These are phyloP conservation scores for Colletotrichum sp. DNA, from an alignment of 2,329 filamentous ascomycete genomes.

Conservation along the genomic window DNA sequence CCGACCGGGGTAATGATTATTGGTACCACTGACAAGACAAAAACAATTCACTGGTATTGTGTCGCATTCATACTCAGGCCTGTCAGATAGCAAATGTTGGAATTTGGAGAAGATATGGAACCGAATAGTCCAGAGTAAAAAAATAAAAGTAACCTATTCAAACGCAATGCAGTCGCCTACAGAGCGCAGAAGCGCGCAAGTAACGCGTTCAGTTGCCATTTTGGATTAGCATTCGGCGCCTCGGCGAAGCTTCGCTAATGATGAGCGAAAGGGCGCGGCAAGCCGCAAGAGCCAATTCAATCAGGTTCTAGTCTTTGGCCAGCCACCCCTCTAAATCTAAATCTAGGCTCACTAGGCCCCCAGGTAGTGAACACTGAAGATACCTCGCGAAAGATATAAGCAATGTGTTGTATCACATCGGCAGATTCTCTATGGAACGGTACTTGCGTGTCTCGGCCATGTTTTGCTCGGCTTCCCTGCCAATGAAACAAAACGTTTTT, in stretches of 20 bases:
- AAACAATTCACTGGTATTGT: not conserved
- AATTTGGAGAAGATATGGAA: not conserved
- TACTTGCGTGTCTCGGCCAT: not conserved
- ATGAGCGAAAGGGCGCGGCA: not conserved
- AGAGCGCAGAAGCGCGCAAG: not conserved
- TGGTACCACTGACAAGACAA: not conserved
- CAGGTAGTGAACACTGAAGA: not conserved
- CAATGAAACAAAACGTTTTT: not conserved
- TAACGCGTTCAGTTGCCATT: not conserved
- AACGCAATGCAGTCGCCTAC: not conserved
- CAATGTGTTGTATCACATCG: not conserved
- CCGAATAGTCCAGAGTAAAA: not conserved
- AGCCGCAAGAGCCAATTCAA: not conserved
- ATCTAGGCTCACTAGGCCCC: not conserved
- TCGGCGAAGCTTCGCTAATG: not conserved
- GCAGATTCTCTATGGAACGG: not conserved
- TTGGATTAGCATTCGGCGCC: not conserved
- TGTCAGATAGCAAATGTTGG: not conserved
- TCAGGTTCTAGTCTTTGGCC: not conserved
- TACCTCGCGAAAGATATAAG: not conserved
- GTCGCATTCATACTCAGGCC: not conserved
- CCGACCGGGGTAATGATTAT: not conserved
- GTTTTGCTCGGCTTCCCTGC: not conserved
- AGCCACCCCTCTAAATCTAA: not conserved
- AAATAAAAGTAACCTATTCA: not conserved